A percentile compares a stretch with the other conserved stretches of the same genome.
Evolutionary conservation across 176 grass and related monocot genomes (phyloP).

Genomic region (Phoenix roebelenii): DNA sequence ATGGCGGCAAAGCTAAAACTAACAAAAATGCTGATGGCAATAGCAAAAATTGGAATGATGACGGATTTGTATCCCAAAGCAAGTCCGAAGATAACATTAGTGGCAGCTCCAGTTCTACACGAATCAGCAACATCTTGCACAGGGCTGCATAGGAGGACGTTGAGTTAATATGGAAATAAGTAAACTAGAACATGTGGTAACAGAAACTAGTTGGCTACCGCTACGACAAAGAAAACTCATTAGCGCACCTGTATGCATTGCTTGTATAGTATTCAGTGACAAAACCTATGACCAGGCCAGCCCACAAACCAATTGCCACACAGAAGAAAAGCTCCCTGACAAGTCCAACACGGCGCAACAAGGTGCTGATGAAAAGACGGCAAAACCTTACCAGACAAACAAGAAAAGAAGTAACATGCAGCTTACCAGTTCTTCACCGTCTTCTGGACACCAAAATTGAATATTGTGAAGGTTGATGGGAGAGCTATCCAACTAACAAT

Average conservation of each 20-base stretch:
- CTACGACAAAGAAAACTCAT: too few relatives aligned
- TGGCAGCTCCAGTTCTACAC: conserved; percentile 57
- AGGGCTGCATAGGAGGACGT: conserved; percentile 21
- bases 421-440: conserved; percentile 17
- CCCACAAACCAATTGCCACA: conserved; percentile 47
- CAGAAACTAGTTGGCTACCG: too few relatives aligned
- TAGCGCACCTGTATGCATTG: conserved; percentile 25
- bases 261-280: conserved; percentile 57
- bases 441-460: conserved; percentile 17
- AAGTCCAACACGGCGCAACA: neutral
- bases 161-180: too few relatives aligned
- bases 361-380: neutral
- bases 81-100: conserved; percentile 55
- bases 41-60: conserved; percentile 56
- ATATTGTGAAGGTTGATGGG: conserved; percentile 13
- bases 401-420: neutral
- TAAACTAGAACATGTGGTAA: too few relatives aligned
- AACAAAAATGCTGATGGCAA: conserved; percentile 40
- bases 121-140: conserved; percentile 54
- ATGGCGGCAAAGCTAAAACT: conserved; percentile 62
- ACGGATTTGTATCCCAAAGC: conserved; percentile 61
- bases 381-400: too few relatives aligned
- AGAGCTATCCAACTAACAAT: conserved; percentile 12
- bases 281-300: conserved; percentile 49
- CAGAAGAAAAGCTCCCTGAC: conserved; percentile 53